These are phyloP conservation scores for Salix koriyanagi DNA, from an alignment of 345 rosid genomes.

Conservation along the genomic window DNA sequence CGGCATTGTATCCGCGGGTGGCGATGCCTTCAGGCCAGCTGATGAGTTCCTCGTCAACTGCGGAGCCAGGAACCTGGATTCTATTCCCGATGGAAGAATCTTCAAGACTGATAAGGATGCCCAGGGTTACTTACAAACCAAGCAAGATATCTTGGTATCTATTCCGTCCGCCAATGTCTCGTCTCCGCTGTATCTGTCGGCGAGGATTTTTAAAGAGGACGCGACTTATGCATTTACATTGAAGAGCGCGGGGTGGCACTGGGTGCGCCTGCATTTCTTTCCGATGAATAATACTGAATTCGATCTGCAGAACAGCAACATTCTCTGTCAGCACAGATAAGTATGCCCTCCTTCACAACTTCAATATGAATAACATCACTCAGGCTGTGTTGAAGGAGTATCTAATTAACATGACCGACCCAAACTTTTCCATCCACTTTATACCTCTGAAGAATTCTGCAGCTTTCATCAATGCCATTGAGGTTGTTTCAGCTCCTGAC, in stretches of 20 bases:
- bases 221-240: constrained; percentile 50
- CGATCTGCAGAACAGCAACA: constrained; percentile 50
- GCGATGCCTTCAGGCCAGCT: constrained; percentile 31
- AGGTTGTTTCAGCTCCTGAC: constrained; percentile 72
- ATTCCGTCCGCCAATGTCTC: constrained; percentile 45
- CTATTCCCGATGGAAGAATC: constrained; percentile 54
- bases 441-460: constrained; percentile 47
- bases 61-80: constrained; percentile 40
- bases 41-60: constrained; percentile 61
- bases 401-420: constrained; percentile 48
- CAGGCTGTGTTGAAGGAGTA: constrained; percentile 51
- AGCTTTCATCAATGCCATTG: constrained; percentile 71
- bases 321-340: constrained; percentile 55
- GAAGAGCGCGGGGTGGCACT: constrained; percentile 61
- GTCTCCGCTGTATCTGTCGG: constrained; percentile 49
- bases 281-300: constrained; percentile 36
- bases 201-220: constrained; percentile 53
- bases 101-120: constrained; percentile 65
- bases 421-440: constrained; percentile 48
- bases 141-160: constrained; percentile 45
- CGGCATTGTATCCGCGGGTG: neutral
- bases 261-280: constrained; percentile 67
- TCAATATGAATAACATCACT: constrained; percentile 34
- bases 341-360: constrained; percentile 58
- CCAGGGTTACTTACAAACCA: constrained; percentile 33